Percentiles rank a stretch among this genome's conserved stretches.
Evolutionary conservation across 257 asterid species (phyloP).

Genomic region (Rubia yunnanensis): DNA sequence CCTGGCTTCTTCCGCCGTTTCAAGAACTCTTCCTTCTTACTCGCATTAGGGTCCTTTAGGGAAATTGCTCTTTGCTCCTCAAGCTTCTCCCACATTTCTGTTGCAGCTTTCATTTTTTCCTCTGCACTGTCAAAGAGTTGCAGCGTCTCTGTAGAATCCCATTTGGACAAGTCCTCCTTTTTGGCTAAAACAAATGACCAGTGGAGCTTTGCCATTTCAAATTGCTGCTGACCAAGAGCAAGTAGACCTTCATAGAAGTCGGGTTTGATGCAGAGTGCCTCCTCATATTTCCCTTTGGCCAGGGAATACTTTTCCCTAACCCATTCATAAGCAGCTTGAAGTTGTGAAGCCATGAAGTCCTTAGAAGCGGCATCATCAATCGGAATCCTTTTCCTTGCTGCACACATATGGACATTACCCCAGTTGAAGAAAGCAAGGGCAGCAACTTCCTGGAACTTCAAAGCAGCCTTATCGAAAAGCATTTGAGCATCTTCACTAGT

Average conservation of each 20-base stretch:
- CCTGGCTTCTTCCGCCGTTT: constrained; percentile 60
- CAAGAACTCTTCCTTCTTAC: constrained; percentile 55
- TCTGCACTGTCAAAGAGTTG: constrained; percentile 73
- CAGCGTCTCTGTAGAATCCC: constrained; percentile 83
- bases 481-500: constrained; percentile 83
- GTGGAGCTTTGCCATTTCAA: constrained; percentile 95
- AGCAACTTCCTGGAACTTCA: constrained; percentile 93
- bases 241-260: constrained; percentile 85
- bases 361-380: constrained; percentile 69
- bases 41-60: constrained; percentile 46
- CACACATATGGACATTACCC: constrained; percentile 99
- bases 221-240: constrained; percentile 91
- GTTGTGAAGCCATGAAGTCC: constrained; percentile 61
- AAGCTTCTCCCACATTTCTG: constrained; percentile 90
- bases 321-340: constrained; percentile 78
- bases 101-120: constrained; percentile 77
- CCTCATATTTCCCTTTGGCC: constrained; percentile 76
- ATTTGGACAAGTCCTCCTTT: constrained; percentile 64
- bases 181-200: constrained; percentile 86
- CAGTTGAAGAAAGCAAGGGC: constrained; percentile 94
- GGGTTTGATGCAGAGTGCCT: constrained; percentile 63
- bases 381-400: constrained; percentile 90
- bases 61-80: constrained; percentile 85
- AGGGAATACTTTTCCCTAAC: constrained; percentile 70
- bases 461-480: constrained; percentile 75